These are phyloP conservation scores for Tylopilus plumbeoviolaceoides DNA, from an alignment of 768 basidiomycete genomes.

Conservation along the genomic window DNA sequence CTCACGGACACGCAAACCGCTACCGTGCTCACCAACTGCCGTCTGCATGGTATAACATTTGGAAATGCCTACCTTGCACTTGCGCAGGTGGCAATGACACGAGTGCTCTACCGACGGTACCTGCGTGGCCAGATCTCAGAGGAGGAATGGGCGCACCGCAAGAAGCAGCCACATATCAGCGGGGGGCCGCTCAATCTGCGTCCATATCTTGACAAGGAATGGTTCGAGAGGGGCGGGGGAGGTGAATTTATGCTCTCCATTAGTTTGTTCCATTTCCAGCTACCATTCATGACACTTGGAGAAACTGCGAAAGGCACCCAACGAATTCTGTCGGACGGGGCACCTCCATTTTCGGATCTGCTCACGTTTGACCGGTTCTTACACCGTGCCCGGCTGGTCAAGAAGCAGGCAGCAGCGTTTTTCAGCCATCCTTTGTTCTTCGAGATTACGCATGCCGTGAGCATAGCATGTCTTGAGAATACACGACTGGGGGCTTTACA, in stretches of 20 bases:
- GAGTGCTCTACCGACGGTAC: slow-evolving; percentile 44
- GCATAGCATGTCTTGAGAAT: slow-evolving; percentile 7
- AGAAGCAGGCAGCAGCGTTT: slow-evolving; percentile 31
- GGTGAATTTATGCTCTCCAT: slow-evolving; percentile 41
- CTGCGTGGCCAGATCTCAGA: slow-evolving; percentile 1
- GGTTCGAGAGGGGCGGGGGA: slow-evolving; percentile 43
- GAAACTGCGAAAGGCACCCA: not conserved
- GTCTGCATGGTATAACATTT: slow-evolving; percentile 42
- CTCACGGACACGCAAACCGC: slow-evolving; percentile 32
- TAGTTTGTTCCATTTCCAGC: slow-evolving; percentile 40
- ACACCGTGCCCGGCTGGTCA: slow-evolving; percentile 35
- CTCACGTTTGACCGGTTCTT: slow-evolving; percentile 45
- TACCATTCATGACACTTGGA: slow-evolving; percentile 47
- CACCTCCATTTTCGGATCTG: slow-evolving; percentile 40
- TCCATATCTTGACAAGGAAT: slow-evolving; percentile 43
- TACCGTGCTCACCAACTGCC: slow-evolving; percentile 38
- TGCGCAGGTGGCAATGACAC: slow-evolving; percentile 50
- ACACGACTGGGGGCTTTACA: slow-evolving; percentile 15
- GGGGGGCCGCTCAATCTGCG: slow-evolving; percentile 43
- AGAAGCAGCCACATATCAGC: not conserved
- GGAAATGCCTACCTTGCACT: slow-evolving; percentile 49
- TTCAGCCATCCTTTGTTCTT: slow-evolving; percentile 44
- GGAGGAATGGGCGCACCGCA: slow-evolving; percentile 1
- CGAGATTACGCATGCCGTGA: slow-evolving; percentile 31
- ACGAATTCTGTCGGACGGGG: slow-evolving; percentile 3